Conservation (phyloP, 2,329 filamentous ascomycete genomes). For the Arthrobotrys entomopaga region DNA sequence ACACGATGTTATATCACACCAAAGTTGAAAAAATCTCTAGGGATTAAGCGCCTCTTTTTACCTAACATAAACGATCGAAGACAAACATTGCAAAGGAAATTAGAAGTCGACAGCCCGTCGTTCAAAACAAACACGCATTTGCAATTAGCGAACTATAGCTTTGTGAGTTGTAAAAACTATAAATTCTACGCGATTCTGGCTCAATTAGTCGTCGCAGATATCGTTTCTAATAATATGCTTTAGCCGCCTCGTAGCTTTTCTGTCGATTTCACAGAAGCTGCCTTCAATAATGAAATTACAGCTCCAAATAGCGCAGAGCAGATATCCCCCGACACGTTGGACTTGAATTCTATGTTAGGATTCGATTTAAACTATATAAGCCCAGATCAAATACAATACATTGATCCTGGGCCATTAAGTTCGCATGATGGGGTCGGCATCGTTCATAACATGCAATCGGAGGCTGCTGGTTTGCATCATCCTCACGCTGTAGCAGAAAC, state of each 20-base stretch:
- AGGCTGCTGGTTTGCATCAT: too few relatives aligned
- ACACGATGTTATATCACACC: constrained; percentile 62
- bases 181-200: too few relatives aligned
- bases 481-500: too few relatives aligned
- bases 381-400: not conserved
- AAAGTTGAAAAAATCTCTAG: constrained; percentile 12
- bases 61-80: not conserved
- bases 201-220: too few relatives aligned
- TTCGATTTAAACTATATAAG: not conserved
- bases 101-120: not conserved
- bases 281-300: too few relatives aligned
- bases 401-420: not conserved
- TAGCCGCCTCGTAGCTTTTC: too few relatives aligned
- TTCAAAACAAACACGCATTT: not conserved
- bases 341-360: not conserved
- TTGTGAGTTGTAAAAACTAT: too few relatives aligned
- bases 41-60: not conserved
- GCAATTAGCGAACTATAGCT: not conserved
- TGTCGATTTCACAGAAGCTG: too few relatives aligned
- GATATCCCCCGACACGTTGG: not conserved
- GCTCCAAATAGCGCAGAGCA: too few relatives aligned
- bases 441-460: too few relatives aligned
- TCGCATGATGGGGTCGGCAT: not conserved
- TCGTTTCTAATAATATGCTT: too few relatives aligned
- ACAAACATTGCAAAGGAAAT: not conserved